Percentiles rank a stretch among this genome's conserved stretches.
Evolutionary conservation across 345 rosid genomes (phyloP).

Genomic region (Linum tenue): DNA sequence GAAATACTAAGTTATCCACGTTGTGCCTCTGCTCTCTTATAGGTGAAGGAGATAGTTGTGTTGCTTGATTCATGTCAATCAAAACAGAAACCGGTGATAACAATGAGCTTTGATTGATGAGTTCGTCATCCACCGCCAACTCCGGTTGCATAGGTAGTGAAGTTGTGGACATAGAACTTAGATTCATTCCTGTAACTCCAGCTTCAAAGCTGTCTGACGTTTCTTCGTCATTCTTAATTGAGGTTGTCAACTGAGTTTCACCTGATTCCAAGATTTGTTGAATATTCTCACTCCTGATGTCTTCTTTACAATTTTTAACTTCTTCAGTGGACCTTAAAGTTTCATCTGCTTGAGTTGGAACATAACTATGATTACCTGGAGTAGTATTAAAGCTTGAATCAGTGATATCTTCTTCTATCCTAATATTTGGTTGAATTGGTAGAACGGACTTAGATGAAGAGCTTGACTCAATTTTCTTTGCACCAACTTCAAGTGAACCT

Average conservation of each 20-base stretch:
- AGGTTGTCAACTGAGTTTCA: background rate
- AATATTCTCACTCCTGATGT: slow-evolving; percentile 5
- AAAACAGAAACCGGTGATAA: slow-evolving; percentile 46
- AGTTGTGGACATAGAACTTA: slow-evolving; percentile 12
- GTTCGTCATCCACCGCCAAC: slow-evolving; percentile 13
- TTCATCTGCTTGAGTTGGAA: slow-evolving; percentile 15
- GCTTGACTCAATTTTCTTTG: too few relatives aligned
- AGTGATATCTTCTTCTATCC: too few relatives aligned
- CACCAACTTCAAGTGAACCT: background rate
- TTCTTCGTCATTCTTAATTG: background rate
- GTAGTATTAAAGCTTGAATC: too few relatives aligned
- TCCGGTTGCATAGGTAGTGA: slow-evolving; percentile 13
- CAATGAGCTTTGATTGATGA: slow-evolving; percentile 22
- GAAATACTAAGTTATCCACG: background rate
- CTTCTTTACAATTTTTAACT: background rate
- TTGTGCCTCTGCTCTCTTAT: slow-evolving; percentile 19
- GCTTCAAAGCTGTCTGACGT: slow-evolving; percentile 18
- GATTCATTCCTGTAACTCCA: slow-evolving; percentile 22
- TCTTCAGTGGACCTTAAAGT: slow-evolving; percentile 9
- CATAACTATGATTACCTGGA: too few relatives aligned
- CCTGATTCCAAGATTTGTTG: background rate
- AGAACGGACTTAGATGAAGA: too few relatives aligned
- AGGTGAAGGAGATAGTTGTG: slow-evolving; percentile 14
- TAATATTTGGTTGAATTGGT: too few relatives aligned
- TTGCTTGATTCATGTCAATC: slow-evolving; percentile 16